These are phyloP conservation scores for Metschnikowia picachoensis DNA, from an alignment of 805 yeast genomes.

Conservation along the genomic window DNA sequence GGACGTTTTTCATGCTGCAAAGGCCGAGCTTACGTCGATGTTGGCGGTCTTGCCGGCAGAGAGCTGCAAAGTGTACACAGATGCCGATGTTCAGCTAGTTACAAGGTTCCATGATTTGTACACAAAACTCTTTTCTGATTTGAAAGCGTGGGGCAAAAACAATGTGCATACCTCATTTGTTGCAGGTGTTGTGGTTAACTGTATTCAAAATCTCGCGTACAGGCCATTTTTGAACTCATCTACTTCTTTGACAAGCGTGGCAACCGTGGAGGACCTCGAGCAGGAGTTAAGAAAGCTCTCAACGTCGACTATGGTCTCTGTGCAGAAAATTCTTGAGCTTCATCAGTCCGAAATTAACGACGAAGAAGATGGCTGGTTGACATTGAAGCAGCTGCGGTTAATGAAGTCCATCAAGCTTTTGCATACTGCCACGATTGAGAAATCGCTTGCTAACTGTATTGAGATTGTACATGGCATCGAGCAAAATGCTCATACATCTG, in stretches of 20 bases:
- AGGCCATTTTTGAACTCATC: constrained; percentile 21
- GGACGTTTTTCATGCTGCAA: constrained; percentile 9
- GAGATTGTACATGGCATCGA: constrained; percentile 32
- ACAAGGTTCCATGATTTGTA: constrained; percentile 20
- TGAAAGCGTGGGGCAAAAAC: constrained; percentile 33
- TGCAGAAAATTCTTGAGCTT: constrained; percentile 54
- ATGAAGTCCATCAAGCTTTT: constrained; percentile 39
- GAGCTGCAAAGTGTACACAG: constrained; percentile 11
- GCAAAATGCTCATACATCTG: constrained; percentile 35
- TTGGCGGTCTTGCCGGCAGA: constrained; percentile 3
- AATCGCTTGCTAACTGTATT: constrained; percentile 34
- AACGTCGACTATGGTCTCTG: constrained; percentile 57
- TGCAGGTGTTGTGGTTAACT: constrained; percentile 43
- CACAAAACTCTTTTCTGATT: constrained; percentile 19
- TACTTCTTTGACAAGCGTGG: constrained; percentile 20
- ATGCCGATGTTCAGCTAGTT: constrained; percentile 18
- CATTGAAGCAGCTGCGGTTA: constrained; percentile 43
- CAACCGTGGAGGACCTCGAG: constrained; percentile 41
- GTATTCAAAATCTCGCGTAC: constrained; percentile 35
- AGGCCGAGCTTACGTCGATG: background rate
- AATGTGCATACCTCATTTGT: constrained; percentile 40
- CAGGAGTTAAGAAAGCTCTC: constrained; percentile 46
- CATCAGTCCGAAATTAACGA: constrained; percentile 34
- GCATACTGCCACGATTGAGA: constrained; percentile 35
- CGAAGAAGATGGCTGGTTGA: constrained; percentile 67